Percentiles rank a stretch among this genome's conserved stretches.
phyloP scores from a whole-genome alignment of 768 basidiomycete species.

The Russula foetens region DNA sequence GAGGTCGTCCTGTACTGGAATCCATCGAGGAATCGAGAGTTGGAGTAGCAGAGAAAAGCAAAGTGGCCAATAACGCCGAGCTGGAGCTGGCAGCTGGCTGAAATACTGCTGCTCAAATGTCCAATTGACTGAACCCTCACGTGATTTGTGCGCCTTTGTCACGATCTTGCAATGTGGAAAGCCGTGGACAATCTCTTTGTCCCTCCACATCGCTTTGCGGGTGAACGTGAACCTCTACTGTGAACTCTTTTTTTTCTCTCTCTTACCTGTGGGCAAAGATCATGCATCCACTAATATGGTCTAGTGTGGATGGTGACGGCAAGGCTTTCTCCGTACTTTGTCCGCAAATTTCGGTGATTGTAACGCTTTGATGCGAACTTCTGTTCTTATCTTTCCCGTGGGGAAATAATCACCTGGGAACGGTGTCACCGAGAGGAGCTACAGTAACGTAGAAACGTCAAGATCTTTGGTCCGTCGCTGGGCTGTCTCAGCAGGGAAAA shows the following conservation, averaged over 20 bases:
- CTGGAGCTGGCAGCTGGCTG: too few relatives aligned
- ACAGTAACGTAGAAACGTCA: neutral
- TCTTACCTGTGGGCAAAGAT: too few relatives aligned
- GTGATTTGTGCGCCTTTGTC: neutral
- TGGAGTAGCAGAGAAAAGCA: neutral
- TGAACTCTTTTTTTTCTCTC: neutral
- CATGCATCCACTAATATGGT: neutral
- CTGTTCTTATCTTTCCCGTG: neutral
- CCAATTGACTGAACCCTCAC: too few relatives aligned
- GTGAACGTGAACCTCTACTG: too few relatives aligned
- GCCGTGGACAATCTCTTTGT: too few relatives aligned
- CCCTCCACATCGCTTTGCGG: too few relatives aligned
- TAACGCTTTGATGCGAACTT: neutral
- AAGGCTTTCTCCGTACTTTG: neutral
- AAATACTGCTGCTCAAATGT: too few relatives aligned
- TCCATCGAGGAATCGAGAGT: neutral
- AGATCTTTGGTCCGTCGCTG: neutral
- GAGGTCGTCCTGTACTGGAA: neutral
- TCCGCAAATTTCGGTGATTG: neutral
- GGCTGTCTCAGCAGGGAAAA: neutral
- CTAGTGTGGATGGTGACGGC: neutral
- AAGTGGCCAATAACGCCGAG: too few relatives aligned
- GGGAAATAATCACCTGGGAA: neutral
- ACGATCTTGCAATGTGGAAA: neutral
- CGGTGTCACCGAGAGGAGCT: neutral